Evolutionary conservation across 2,329 filamentous ascomycete genomes (phyloP), one percentile per base, ranked within the genome.

Genomic region (Chrysoporthe deuterocubensis): DNA sequence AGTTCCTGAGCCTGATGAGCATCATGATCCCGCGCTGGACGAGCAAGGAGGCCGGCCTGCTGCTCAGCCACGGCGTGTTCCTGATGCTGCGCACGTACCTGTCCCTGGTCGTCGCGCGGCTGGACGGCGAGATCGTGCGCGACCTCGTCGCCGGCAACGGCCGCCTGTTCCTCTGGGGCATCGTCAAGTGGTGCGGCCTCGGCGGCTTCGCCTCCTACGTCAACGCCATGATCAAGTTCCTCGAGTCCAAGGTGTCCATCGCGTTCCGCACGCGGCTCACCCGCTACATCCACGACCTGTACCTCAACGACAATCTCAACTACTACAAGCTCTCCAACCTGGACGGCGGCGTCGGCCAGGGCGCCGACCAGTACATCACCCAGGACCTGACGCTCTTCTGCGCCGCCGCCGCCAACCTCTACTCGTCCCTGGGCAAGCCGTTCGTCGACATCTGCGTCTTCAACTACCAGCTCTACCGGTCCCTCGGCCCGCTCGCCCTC

Each of bases 221-320:
- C 62, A 99, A 99, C 78, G 94, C 95, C 65, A 97, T 96, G 92
- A 99, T 99, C 84, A 98, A 98, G 79, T 99, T 92, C 80, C 86
- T 99, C 71, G 95, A 99, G 80, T 95, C 93, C 62, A 99, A 99
- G 82, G 94, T 99, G 65, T 97, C 95, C 7, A 99, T 99, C 72
- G 95, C 96, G 44, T 99, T 99, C 85, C 90, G 96, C 54, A 99
- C 96, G 4, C 89, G 96, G 13, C 85, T 99, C 16, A 99, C 96
- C 1, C 86, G 96, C 73, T 99, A 99, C 78, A 97, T 99, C 65
- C 96, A 99, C 79, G 96, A 99, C 75, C 82, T 99, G 9, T 99
- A 99, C 75, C 86, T 99, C 18, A 97, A 97, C 77, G 92, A 96
- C 67, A 94, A 96, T 73, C 87, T 97, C 71, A 97, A 96, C 76